Percentiles rank a stretch among this genome's conserved stretches.
Conservation (phyloP, 2,329 filamentous ascomycete genomes). For the Pseudopithomyces maydicus region DNA sequence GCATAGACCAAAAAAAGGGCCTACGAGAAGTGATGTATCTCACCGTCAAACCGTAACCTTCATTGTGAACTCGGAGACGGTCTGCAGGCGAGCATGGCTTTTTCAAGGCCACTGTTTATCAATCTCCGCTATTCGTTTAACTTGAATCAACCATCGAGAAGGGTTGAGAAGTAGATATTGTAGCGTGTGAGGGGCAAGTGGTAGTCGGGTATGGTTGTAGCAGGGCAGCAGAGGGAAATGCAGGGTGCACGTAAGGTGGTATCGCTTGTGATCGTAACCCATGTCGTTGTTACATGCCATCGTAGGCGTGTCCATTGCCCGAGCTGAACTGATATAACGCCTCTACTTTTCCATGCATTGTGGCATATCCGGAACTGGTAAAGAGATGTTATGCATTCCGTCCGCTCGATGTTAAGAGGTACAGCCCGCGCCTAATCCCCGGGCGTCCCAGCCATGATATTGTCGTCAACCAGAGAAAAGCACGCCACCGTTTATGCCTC, state of each 20-base stretch:
- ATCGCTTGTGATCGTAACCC: slow-evolving; percentile 34
- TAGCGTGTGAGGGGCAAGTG: slow-evolving; percentile 60
- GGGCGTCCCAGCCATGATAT: slow-evolving; percentile 43
- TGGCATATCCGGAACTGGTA: slow-evolving; percentile 40
- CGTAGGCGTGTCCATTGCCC: slow-evolving; percentile 43
- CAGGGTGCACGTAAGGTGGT: slow-evolving; percentile 17
- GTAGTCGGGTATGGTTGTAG: slow-evolving; percentile 25
- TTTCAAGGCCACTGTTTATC: slow-evolving; percentile 60
- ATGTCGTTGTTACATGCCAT: slow-evolving; percentile 39
- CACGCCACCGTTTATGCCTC: slow-evolving; percentile 52
- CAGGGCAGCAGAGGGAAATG: slow-evolving; percentile 27
- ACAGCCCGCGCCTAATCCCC: slow-evolving; percentile 39
- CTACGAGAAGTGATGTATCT: slow-evolving; percentile 64
- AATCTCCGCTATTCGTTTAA: slow-evolving; percentile 93
- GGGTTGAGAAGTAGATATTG: slow-evolving; percentile 87
- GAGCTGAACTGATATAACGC: slow-evolving; percentile 45
- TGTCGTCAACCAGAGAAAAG: slow-evolving; percentile 43
- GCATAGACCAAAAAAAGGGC: background rate
- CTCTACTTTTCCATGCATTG: slow-evolving; percentile 43
- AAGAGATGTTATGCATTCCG: slow-evolving; percentile 47
- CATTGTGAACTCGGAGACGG: slow-evolving; percentile 69
- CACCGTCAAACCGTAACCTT: slow-evolving; percentile 82
- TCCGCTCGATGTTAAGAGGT: slow-evolving; percentile 41
- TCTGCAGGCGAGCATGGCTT: slow-evolving; percentile 77
- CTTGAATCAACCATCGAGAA: slow-evolving; percentile 73